Conservation (phyloP, 805 yeast genomes). For the Komagataella phaffii region DNA sequence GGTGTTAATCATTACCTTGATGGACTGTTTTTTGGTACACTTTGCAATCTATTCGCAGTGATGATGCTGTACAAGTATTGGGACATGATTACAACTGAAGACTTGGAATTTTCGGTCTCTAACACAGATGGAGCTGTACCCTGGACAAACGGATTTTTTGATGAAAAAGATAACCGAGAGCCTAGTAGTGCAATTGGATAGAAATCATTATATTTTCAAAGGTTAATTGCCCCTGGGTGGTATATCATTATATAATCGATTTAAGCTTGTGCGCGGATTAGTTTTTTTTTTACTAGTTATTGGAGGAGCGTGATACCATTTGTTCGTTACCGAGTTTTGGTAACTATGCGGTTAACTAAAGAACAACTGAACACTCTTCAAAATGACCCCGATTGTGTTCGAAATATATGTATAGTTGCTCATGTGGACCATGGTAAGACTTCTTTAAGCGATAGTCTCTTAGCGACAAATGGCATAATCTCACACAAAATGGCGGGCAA, state of each 20-base stretch:
- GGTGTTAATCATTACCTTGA: constrained; percentile 78
- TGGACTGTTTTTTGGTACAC: constrained; percentile 74
- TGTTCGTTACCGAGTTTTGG: not conserved
- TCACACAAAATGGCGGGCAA: constrained; percentile 94
- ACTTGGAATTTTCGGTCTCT: constrained; percentile 57
- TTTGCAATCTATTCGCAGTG: constrained; percentile 66
- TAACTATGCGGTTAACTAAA: constrained; percentile 39
- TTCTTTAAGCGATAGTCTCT: constrained; percentile 77
- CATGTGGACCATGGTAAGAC: constrained; percentile 99
- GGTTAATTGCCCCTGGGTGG: not conserved
- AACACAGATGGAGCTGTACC: not conserved
- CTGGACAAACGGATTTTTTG: not conserved
- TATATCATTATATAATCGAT: not conserved
- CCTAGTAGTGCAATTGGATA: not conserved
- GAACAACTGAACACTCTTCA: constrained; percentile 58
- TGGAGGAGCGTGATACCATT: too few relatives aligned
- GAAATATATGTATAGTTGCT: constrained; percentile 92
- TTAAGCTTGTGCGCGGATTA: not conserved
- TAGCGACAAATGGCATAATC: constrained; percentile 93
- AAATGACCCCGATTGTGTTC: constrained; percentile 49
- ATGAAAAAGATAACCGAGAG: not conserved
- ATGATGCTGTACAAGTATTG: constrained; percentile 96
- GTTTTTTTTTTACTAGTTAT: not conserved
- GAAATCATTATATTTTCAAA: not conserved
- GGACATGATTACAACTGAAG: constrained; percentile 93